Evolutionary conservation across 2,329 filamentous ascomycete genomes (phyloP), one percentile per base, ranked within the genome.

Genomic region (Orbilia ellipsospora): DNA sequence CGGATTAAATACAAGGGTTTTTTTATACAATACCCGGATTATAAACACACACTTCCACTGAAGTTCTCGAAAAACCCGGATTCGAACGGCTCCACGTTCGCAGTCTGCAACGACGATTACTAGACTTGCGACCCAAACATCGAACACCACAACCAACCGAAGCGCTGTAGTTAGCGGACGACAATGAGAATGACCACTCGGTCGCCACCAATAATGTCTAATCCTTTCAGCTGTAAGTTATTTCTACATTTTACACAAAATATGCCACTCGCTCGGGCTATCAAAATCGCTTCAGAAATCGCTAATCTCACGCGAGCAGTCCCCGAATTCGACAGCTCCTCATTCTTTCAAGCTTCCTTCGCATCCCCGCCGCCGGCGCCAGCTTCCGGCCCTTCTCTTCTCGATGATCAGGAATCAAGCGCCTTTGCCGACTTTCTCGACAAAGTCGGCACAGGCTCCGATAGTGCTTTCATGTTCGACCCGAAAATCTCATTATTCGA

Each of bases 331-430:
- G 72, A 75, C 40, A 65, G 45, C 48, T 69, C 72, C 28, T 63
- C 70, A 10, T 75, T 74, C 52, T 74, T 74, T 45, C 63, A 69
- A 18, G 52, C 64, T n/a, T 69, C 72, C 5, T 75, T 73, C 26
- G 69, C 75, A 26, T 73, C 75, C 28, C 72, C 87, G 78, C 86
- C 89, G 63, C 89, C 89, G 51, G 87, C 88, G 60, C 88, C 88
- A 56, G 87, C 89, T 8, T 87, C 86, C 1, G 90, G 89, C n/a
- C 86, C 86, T 44, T 87, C 89, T 16, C 84, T 92, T 48, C 85
- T 92, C 76, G 87, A 88, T 78, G 88, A 89, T 78, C 87, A 84
- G 73, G 88, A 90, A 80, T 86, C 84, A 62, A 88, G 85, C 78
- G 83, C 87, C 72, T 83, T 92, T 16, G 85, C 86, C 73, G 83